These are phyloP conservation scores for Nevesoporus exiguus DNA, from an alignment of 768 basidiomycete species.

Conservation along the genomic window DNA sequence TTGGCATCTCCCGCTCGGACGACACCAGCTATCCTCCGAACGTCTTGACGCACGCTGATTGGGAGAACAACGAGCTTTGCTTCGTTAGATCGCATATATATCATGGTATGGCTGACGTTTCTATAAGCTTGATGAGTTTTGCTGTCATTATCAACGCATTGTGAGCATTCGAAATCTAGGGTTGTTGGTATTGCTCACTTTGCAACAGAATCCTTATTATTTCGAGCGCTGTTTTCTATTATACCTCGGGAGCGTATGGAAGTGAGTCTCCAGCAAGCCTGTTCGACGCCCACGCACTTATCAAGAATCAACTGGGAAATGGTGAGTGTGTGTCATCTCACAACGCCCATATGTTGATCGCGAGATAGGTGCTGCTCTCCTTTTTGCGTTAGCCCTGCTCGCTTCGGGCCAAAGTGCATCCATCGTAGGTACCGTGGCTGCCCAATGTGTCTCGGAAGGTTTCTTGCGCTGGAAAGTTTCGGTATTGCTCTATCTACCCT, in stretches of 20 bases:
- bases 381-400: constrained; percentile 86
- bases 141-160: constrained; percentile 86
- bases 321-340: constrained; percentile 37
- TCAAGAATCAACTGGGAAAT: constrained; percentile 62
- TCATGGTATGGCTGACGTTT: constrained; percentile 65
- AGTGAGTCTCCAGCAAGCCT: constrained; percentile 59
- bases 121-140: constrained; percentile 69
- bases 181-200: not conserved
- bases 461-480: constrained; percentile 85
- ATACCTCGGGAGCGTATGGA: constrained; percentile 40
- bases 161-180: constrained; percentile 37
- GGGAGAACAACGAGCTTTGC: constrained; percentile 50
- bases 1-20: constrained; percentile 24
- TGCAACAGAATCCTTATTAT: constrained; percentile 69
- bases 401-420: constrained; percentile 87
- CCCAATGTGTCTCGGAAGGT: constrained; percentile 88
- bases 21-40: constrained; percentile 19
- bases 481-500: constrained; percentile 35
- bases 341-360: not conserved
- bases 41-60: constrained; percentile 48
- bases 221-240: constrained; percentile 79
- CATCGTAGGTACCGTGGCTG: constrained; percentile 85
- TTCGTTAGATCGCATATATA: constrained; percentile 63
- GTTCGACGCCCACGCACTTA: constrained; percentile 79
- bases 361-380: constrained; percentile 63